These are phyloP conservation scores for Capronia epimyces DNA, from an alignment of 2,329 filamentous ascomycete species.

Conservation along the genomic window DNA sequence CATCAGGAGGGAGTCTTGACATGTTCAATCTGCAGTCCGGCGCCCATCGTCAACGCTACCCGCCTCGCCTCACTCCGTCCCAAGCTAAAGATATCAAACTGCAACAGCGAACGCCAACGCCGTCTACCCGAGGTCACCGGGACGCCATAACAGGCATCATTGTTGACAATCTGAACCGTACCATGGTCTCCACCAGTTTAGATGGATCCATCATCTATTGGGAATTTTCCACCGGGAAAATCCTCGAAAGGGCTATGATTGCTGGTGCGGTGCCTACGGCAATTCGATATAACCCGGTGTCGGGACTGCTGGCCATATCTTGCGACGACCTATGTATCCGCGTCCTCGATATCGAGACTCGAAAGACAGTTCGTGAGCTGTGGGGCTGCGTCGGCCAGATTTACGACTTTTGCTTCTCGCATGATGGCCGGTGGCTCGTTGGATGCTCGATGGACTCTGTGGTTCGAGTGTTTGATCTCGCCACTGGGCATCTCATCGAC, in stretches of 20 bases:
- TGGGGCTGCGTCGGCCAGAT: constrained; percentile 71
- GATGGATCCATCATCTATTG: constrained; percentile 97
- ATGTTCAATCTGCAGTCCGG: constrained; percentile 98
- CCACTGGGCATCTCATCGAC: constrained; percentile 92
- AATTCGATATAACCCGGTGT: constrained; percentile 74
- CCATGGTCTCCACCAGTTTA: constrained; percentile 75
- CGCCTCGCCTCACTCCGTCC: constrained; percentile 67
- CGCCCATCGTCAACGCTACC: constrained; percentile 79
- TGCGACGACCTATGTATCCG: constrained; percentile 86
- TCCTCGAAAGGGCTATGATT: constrained; percentile 80
- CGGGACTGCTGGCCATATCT: constrained; percentile 78
- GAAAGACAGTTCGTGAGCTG: constrained; percentile 85
- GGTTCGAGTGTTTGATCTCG: constrained; percentile 87
- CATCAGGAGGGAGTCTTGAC: constrained; percentile 73
- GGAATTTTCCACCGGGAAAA: constrained; percentile 79
- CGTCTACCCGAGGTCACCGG: constrained; percentile 66
- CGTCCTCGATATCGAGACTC: constrained; percentile 84
- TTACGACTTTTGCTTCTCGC: constrained; percentile 83
- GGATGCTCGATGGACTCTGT: constrained; percentile 76
- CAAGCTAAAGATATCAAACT: constrained; percentile 72
- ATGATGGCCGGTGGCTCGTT: constrained; percentile 88
- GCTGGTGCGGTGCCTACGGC: constrained; percentile 69
- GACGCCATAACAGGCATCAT: constrained; percentile 78
- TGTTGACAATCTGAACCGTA: constrained; percentile 83
- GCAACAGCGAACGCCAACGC: constrained; percentile 47